Percentiles rank a stretch among this genome's conserved stretches.
phyloP scores from a whole-genome alignment of 495 filamentous ascomycete genomes.

The Talaromyces adpressus region DNA sequence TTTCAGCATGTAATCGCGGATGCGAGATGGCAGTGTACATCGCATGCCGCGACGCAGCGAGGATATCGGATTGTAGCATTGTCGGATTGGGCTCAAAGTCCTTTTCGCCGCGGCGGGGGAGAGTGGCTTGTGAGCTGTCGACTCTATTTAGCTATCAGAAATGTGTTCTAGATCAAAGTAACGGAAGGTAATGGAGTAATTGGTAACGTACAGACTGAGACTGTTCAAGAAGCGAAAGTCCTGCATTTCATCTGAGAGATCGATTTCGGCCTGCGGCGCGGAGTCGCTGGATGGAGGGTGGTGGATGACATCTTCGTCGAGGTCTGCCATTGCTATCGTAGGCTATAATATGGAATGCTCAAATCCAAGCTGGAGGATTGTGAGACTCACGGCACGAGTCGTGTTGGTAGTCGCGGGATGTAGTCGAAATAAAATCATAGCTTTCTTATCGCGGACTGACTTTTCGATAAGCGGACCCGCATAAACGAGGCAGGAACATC shows the following conservation, averaged over 20 bases:
- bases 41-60: conserved; percentile 73
- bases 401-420: not conserved
- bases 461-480: not conserved
- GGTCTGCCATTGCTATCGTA: conserved; percentile 34
- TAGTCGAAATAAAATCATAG: not conserved
- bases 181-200: not conserved
- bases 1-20: conserved; percentile 56
- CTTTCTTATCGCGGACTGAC: not conserved
- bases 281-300: conserved; percentile 19
- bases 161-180: not conserved
- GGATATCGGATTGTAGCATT: conserved; percentile 62
- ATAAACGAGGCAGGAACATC: not conserved
- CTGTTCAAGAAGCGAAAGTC: conserved; percentile 74
- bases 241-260: conserved; percentile 75
- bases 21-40: conserved; percentile 84
- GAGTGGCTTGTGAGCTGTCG: conserved; percentile 29
- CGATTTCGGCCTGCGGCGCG: conserved; percentile 42
- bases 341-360: not conserved
- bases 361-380: too few relatives aligned
- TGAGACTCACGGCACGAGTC: not conserved
- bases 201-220: conserved; percentile 42
- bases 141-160: conserved; percentile 17
- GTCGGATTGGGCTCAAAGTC: conserved; percentile 95
- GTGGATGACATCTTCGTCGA: conserved; percentile 37
- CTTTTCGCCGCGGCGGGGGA: conserved; percentile 83